A percentile compares a stretch with the other conserved stretches of the same genome.
phyloP scores from a whole-genome alignment of 306 rosid species.

The Medicago ruthenica region DNA sequence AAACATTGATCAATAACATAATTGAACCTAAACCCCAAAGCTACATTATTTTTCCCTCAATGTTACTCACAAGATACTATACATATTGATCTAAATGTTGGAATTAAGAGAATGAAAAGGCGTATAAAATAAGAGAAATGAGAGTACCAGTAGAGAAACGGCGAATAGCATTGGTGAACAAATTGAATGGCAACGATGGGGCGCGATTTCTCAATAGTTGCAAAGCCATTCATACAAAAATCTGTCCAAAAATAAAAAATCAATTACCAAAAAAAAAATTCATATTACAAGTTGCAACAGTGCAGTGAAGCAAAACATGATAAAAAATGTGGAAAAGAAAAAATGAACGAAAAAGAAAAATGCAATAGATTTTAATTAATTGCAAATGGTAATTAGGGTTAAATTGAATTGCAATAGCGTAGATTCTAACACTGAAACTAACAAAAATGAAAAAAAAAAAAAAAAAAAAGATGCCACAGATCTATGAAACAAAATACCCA shows the following conservation, averaged over 20 bases:
- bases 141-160: constrained; percentile 39
- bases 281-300: neutral
- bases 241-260: neutral
- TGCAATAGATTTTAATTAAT: neutral
- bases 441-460: neutral
- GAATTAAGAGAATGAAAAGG: neutral
- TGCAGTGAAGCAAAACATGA: neutral
- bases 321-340: neutral
- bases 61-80: neutral
- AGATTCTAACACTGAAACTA: neutral
- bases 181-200: constrained; percentile 8
- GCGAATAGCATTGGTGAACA: constrained; percentile 36
- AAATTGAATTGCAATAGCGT: neutral
- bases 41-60: neutral
- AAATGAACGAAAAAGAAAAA: neutral
- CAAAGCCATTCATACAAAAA: constrained; percentile 34
- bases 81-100: neutral
- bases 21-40: neutral
- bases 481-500: too few species aligned
- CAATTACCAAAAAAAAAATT: neutral
- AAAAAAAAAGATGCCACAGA: too few species aligned
- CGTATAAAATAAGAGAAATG: neutral
- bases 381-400: neutral
- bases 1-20: neutral
- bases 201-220: constrained; percentile 35